These are phyloP conservation scores for Jamesozyma piceae DNA, from an alignment of 805 yeast genomes.

Conservation along the genomic window DNA sequence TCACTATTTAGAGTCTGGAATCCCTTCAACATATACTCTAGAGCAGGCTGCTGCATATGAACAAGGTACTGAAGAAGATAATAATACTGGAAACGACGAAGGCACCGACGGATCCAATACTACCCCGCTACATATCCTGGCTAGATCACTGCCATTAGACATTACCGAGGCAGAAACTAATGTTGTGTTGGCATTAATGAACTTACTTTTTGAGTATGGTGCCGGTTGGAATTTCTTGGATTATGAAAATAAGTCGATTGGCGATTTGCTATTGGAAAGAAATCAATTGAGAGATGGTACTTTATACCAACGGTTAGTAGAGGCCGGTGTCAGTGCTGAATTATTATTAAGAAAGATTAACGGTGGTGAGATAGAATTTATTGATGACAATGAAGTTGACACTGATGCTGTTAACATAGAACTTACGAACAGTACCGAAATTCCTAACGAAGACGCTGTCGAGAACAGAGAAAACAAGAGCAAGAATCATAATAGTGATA, in stretches of 20 bases:
- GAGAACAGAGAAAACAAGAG: conserved; percentile 34
- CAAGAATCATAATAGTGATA: conserved; percentile 30
- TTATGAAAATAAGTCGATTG: conserved; percentile 67
- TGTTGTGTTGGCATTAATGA: conserved; percentile 47
- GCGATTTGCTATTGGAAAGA: conserved; percentile 60
- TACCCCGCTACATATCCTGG: conserved; percentile 68
- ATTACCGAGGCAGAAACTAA: conserved; percentile 34
- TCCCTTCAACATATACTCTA: conserved; percentile 74
- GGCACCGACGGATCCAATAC: conserved; percentile 45
- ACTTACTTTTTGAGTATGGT: conserved; percentile 66
- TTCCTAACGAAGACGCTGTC: conserved; percentile 2
- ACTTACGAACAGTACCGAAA: too few species aligned
- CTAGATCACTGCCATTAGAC: conserved; percentile 39
- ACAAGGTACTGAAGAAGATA: conserved; percentile 26
- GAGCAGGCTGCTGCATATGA: conserved; percentile 63
- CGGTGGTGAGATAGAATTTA: conserved; percentile 55
- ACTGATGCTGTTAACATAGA: too few species aligned
- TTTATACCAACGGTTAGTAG: conserved; percentile 46
- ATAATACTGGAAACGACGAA: too few species aligned
- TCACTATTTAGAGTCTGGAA: conserved; percentile 47
- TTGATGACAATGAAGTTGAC: conserved; percentile 31
- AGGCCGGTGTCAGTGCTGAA: conserved; percentile 89
- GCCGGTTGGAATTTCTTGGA: conserved; percentile 88
- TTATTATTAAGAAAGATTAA: conserved; percentile 62
- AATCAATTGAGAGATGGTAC: conserved; percentile 32